phyloP scores from a whole-genome alignment of 345 rosid genomes.

The Eucalyptus tenuipes region DNA sequence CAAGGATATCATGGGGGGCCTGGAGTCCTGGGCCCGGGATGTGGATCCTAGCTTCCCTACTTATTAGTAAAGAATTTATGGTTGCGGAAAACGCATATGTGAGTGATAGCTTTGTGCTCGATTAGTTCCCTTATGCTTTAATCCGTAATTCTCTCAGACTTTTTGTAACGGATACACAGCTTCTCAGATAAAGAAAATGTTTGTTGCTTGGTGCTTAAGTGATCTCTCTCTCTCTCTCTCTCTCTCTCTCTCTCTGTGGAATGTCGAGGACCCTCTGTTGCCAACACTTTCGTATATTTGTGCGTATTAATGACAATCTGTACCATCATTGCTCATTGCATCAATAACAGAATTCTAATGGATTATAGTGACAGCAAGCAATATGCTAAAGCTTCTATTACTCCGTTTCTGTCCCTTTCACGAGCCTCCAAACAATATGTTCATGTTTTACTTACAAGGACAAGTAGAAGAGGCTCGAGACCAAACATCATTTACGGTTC shows the following conservation, averaged over 20 bases:
- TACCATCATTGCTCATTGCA: not conserved
- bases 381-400: not conserved
- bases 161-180: not conserved
- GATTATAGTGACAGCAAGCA: not conserved
- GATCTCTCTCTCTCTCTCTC: not conserved
- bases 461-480: not conserved
- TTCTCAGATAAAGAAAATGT: not conserved
- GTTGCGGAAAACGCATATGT: not conserved
- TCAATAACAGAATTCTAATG: not conserved
- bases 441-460: not conserved
- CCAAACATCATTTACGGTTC: not conserved
- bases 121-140: not conserved
- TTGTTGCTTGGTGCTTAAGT: not conserved
- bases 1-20: conserved; percentile 72
- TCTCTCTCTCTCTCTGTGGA: not conserved
- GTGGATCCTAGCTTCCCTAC: conserved; percentile 77
- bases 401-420: not conserved
- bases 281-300: not conserved
- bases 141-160: not conserved
- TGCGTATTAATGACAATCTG: not conserved
- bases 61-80: conserved; percentile 18
- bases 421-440: not conserved
- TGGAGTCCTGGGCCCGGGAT: conserved; percentile 65
- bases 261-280: not conserved
- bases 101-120: not conserved